Percentiles rank a stretch among this genome's conserved stretches.
Evolutionary conservation across 2,329 filamentous ascomycete genomes (phyloP).

Genomic region (Fusarium acutatum): DNA sequence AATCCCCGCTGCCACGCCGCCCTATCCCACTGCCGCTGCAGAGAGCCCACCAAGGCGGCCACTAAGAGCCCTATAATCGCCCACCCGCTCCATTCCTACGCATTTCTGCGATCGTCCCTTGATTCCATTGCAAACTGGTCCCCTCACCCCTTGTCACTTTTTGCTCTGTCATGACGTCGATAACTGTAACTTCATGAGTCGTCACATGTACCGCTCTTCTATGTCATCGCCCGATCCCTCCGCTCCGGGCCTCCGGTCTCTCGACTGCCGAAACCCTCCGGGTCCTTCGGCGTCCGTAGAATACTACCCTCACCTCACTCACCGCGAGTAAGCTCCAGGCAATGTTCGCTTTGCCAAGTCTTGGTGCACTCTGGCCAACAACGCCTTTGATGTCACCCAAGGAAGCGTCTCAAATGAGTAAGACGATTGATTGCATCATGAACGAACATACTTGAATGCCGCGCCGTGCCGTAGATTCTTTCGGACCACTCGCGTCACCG

Average conservation of each 20-base stretch:
- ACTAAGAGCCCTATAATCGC: constrained; percentile 36
- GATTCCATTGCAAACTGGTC: constrained; percentile 7
- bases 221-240: constrained; percentile 21
- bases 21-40: constrained; percentile 13
- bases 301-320: neutral
- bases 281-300: neutral
- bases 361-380: neutral
- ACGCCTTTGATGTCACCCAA: neutral
- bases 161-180: constrained; percentile 22
- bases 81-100: constrained; percentile 35
- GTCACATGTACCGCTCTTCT: constrained; percentile 7
- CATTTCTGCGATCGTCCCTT: constrained; percentile 30
- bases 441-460: neutral
- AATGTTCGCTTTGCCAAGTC: neutral
- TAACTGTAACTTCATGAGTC: neutral
- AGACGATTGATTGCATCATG: constrained; percentile 9
- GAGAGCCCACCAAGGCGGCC: constrained; percentile 27
- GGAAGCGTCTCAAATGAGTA: neutral
- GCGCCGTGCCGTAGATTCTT: neutral
- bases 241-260: constrained; percentile 28
- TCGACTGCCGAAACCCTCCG: constrained; percentile 19
- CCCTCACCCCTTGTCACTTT: constrained; percentile 8
- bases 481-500: constrained; percentile 14
- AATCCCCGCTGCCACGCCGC: constrained; percentile 18
- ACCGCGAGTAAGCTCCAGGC: neutral